These are phyloP conservation scores for Syncephalastrum sp. DNA, from an alignment of 371 early-diverging fungal genomes.

Conservation along the genomic window DNA sequence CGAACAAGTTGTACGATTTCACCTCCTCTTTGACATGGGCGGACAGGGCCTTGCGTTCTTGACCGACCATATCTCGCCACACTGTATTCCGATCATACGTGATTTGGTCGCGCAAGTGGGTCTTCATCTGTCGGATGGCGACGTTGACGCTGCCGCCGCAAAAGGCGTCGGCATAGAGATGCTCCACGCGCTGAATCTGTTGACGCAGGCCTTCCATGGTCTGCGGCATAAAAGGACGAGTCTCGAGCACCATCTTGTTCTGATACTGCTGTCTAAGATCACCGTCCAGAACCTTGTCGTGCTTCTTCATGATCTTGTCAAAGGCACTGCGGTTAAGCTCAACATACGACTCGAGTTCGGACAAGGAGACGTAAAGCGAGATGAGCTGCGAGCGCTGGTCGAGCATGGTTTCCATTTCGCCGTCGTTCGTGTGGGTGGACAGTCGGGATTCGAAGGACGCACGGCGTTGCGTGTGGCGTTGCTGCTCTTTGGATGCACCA, in stretches of 20 bases:
- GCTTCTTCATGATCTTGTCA: slow-evolving; percentile 95
- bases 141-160: slow-evolving; percentile 49
- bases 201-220: slow-evolving; percentile 46
- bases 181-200: slow-evolving; percentile 56
- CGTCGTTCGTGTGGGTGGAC: slow-evolving; percentile 17
- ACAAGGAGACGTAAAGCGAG: slow-evolving; percentile 74
- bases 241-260: slow-evolving; percentile 55
- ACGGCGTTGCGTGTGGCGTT: slow-evolving; percentile 17
- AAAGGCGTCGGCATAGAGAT: slow-evolving; percentile 67
- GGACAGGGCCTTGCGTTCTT: slow-evolving; percentile 61
- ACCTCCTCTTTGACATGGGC: slow-evolving; percentile 50
- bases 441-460: slow-evolving; percentile 18
- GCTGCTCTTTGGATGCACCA: slow-evolving; percentile 1
- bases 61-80: slow-evolving; percentile 80
- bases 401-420: slow-evolving; percentile 24
- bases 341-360: slow-evolving; percentile 85
- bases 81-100: slow-evolving; percentile 80
- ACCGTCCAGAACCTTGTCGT: slow-evolving; percentile 83
- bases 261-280: slow-evolving; percentile 52
- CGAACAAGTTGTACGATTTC: slow-evolving; percentile 22
- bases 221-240: slow-evolving; percentile 60
- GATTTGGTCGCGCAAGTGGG: slow-evolving; percentile 68
- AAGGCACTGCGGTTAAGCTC: slow-evolving; percentile 94
- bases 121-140: slow-evolving; percentile 66
- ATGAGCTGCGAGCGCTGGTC: slow-evolving; percentile 39